phyloP scores from a whole-genome alignment of 202 grass and related monocot species.

The Carex arenaria region DNA sequence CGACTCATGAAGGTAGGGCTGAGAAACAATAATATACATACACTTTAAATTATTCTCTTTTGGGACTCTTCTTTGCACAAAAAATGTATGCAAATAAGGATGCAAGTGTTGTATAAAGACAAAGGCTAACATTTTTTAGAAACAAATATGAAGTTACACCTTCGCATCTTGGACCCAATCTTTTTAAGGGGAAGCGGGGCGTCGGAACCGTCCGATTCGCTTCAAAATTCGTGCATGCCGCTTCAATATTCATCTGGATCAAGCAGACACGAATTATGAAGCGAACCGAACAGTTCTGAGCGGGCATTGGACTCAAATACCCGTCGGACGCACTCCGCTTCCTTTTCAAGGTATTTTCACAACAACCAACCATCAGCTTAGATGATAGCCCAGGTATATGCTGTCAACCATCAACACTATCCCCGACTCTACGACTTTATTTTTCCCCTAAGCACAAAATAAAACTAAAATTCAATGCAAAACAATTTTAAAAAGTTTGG shows the following conservation, averaged over 20 bases:
- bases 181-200: background rate
- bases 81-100: background rate
- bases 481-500: background rate
- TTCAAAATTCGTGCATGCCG: too few relatives aligned
- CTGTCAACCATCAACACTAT: background rate
- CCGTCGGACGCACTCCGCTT: too few relatives aligned
- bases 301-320: too few relatives aligned
- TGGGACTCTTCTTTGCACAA: background rate
- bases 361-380: background rate
- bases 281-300: too few relatives aligned
- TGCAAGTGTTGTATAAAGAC: background rate
- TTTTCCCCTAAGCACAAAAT: background rate
- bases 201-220: too few relatives aligned
- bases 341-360: background rate
- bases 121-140: background rate
- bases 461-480: background rate
- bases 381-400: background rate
- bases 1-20: conserved; percentile 91
- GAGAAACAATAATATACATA: background rate
- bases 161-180: background rate
- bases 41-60: background rate
- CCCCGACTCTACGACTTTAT: background rate
- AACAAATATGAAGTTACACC: background rate
- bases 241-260: too few relatives aligned
- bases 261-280: too few relatives aligned